Conservation (phyloP, 2,329 filamentous ascomycete species). For the Ceratocystis colombiana region DNA sequence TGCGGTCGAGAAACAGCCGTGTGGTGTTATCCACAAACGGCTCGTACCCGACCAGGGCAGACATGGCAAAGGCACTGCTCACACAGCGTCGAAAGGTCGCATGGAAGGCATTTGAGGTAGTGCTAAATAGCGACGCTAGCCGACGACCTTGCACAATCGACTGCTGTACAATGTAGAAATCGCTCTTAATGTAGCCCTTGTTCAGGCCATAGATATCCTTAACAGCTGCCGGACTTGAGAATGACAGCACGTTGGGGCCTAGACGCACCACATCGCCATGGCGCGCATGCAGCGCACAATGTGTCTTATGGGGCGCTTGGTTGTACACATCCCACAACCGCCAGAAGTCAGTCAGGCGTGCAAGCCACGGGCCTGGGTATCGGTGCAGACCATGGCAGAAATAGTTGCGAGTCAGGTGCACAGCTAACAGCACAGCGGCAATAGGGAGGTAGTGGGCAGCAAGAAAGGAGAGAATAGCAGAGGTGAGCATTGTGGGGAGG, state of each 20-base stretch:
- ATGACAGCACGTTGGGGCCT: constrained; percentile 64
- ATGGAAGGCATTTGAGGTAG: constrained; percentile 64
- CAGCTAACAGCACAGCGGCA: constrained; percentile 83
- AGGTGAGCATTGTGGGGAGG: constrained; percentile 16
- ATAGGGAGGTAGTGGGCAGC: constrained; percentile 76
- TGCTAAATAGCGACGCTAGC: constrained; percentile 65
- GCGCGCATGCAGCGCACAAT: constrained; percentile 56
- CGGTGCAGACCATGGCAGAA: constrained; percentile 51
- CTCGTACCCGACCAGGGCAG: constrained; percentile 65
- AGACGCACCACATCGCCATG: constrained; percentile 65
- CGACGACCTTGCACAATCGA: constrained; percentile 57
- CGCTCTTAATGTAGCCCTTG: constrained; percentile 70
- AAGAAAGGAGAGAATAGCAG: constrained; percentile 32
- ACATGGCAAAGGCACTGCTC: constrained; percentile 69
- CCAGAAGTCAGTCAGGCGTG: constrained; percentile 59
- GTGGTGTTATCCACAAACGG: constrained; percentile 69
- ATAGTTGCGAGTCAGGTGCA: constrained; percentile 32
- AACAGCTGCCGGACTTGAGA: constrained; percentile 61
- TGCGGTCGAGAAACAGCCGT: constrained; percentile 57
- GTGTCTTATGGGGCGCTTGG: constrained; percentile 55
- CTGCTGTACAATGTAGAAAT: constrained; percentile 73
- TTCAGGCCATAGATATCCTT: constrained; percentile 73
- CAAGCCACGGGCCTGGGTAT: constrained; percentile 63
- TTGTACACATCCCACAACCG: constrained; percentile 58
- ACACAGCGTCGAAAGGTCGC: constrained; percentile 64